phyloP scores from a whole-genome alignment of 2,329 filamentous ascomycete genomes.

The Microcyclosporella mali region DNA sequence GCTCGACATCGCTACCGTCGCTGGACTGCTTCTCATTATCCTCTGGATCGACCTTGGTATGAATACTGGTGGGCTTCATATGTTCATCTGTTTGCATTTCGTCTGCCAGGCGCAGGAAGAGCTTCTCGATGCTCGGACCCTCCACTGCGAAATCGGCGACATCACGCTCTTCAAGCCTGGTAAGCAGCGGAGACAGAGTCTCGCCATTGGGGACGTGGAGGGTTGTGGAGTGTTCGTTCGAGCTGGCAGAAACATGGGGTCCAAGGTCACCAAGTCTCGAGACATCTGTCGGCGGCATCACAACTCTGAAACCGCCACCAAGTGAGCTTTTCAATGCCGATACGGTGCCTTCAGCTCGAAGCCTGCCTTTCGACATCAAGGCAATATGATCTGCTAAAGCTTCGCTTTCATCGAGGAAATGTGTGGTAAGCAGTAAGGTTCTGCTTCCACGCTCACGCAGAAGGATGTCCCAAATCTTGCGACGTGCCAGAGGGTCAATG shows the following conservation, averaged over 20 bases:
- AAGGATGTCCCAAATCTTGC: slow-evolving; percentile 89
- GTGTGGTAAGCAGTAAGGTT: slow-evolving; percentile 79
- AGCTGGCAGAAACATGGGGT: neutral
- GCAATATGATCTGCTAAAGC: slow-evolving; percentile 79
- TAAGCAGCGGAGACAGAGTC: slow-evolving; percentile 8
- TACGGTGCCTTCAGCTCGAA: slow-evolving; percentile 74
- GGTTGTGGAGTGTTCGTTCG: slow-evolving; percentile 3
- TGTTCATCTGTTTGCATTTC: slow-evolving; percentile 44
- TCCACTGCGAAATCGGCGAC: slow-evolving; percentile 73
- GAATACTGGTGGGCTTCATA: neutral
- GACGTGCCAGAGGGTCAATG: slow-evolving; percentile 72
- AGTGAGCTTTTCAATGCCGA: slow-evolving; percentile 73
- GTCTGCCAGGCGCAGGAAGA: slow-evolving; percentile 77
- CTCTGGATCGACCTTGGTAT: neutral
- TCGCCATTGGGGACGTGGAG: slow-evolving; percentile 8
- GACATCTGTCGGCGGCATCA: neutral
- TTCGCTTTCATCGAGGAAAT: slow-evolving; percentile 87
- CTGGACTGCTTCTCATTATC: neutral
- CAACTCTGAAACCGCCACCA: slow-evolving; percentile 72
- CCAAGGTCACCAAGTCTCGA: neutral
- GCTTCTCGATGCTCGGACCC: slow-evolving; percentile 82
- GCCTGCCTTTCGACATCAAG: slow-evolving; percentile 72
- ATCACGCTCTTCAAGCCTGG: slow-evolving; percentile 53
- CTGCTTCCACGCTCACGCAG: slow-evolving; percentile 70
- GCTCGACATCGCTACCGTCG: neutral